Percentiles rank a stretch among this genome's conserved stretches.
Evolutionary conservation across 805 yeast genomes (phyloP).

Genomic region (Candida silvatica): DNA sequence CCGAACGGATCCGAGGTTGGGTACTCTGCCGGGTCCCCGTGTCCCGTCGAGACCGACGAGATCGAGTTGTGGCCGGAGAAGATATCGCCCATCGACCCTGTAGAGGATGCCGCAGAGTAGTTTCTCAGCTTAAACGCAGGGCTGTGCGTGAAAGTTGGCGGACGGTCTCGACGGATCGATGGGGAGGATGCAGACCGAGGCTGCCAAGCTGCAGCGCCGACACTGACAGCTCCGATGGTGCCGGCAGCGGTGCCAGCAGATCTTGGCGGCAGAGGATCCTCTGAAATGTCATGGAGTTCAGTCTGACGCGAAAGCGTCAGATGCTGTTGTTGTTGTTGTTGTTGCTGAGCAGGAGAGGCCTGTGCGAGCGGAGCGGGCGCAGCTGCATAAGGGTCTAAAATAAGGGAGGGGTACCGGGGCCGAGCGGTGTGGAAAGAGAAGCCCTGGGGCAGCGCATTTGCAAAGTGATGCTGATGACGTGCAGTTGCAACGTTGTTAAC

Average conservation of each 20-base stretch:
- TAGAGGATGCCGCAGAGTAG: slow-evolving; percentile 6
- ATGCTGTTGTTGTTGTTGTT: too few species aligned
- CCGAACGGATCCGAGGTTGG: too few species aligned
- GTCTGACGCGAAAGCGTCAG: too few species aligned
- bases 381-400: slow-evolving; percentile 42
- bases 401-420: slow-evolving; percentile 38
- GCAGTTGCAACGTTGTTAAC: background rate
- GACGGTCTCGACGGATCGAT: slow-evolving; percentile 2
- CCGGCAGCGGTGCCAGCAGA: too few species aligned
- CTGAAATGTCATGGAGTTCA: too few species aligned
- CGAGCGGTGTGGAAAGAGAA: slow-evolving; percentile 23
- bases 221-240: background rate
- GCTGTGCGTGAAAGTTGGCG: slow-evolving; percentile 5
- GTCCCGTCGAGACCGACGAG: slow-evolving; percentile 9
- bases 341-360: too few species aligned
- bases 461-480: too few species aligned
- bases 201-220: background rate
- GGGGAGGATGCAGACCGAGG: slow-evolving; percentile 1
- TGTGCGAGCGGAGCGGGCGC: slow-evolving; percentile 18
- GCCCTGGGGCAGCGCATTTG: background rate
- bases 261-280: background rate
- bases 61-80: slow-evolving; percentile 18
- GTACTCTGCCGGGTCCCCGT: too few species aligned
- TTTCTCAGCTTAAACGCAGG: slow-evolving; percentile 9
- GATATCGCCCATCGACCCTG: slow-evolving; percentile 18